Base-by-base conservation (phyloP, 495 filamentous ascomycete genomes). In the Aspergillus coremiiformis region DNA sequence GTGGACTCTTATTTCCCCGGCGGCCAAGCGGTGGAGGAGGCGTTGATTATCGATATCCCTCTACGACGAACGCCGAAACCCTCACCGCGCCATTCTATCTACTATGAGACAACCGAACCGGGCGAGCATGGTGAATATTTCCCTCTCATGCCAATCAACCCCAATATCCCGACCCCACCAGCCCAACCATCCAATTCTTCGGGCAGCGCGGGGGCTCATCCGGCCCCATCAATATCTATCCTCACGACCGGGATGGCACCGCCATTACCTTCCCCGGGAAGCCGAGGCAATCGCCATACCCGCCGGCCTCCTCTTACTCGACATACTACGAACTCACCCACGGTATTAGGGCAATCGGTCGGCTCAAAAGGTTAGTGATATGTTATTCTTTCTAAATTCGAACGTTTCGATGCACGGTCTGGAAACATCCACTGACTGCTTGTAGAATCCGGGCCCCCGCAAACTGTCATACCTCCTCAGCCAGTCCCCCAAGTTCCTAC, bases 11-110 rank as follows among this genome's bases (percentile, higher is more conserved):
- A 93, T 64, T 98, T 82, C 62, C 88, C 93, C 5, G 89, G 86
- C 10, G 92, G 92, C 0, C 93, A 97, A 71, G 80, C 74, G 14
- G 83, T 96, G 14, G 87, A 95, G 30, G 94, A 98, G 65, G 94
- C 93, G 5, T 72, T 98, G 49, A 60, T 97, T 48, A 95, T 98
- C 59, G 90, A 96, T 58, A 83, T 94, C 12, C 91, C 90, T 4
- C 70, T 76, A 35, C 83, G 87, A 39, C 82, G 86, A 48, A 96
- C 92, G 5, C 93, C 93, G 2, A 87, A 84, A 53, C 83, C 89
- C 15, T 95, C 90, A 15, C 89, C 89, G 9, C 74, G 84, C 33
- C 69, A 74, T 39, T 58, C 69, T 11, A 62, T 71, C n/a, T 83
- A 79, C 48, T 81, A 83, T 49, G 75, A 82, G 52, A 68, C 74